Evolutionary conservation across 352 stramenopile species (phyloP).

Genomic region (Phytophthora citricola): DNA sequence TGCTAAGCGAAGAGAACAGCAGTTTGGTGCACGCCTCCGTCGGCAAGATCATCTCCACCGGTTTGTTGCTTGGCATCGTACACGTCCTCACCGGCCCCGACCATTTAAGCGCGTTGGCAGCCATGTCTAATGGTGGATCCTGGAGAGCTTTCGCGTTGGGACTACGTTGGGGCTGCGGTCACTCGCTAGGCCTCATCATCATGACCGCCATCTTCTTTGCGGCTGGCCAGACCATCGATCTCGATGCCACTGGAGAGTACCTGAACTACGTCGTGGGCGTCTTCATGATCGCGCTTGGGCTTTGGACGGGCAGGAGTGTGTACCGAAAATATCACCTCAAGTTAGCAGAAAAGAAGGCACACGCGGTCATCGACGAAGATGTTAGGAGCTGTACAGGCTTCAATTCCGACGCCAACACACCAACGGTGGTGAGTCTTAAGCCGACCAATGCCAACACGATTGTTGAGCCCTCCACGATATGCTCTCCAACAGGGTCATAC

Average conservation of each 20-base stretch:
- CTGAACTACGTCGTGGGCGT: conserved; percentile 58
- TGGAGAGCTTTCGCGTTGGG: conserved; percentile 75
- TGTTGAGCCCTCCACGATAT: neutral
- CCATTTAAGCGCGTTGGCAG: conserved; percentile 85
- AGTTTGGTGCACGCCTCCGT: conserved; percentile 42
- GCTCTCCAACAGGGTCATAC: conserved; percentile 10
- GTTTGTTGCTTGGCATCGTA: conserved; percentile 47
- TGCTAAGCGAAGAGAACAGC: conserved; percentile 32
- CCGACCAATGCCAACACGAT: conserved; percentile 3
- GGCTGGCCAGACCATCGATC: conserved; percentile 38
- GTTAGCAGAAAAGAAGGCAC: conserved; percentile 21
- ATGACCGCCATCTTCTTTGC: conserved; percentile 74
- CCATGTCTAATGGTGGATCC: conserved; percentile 64
- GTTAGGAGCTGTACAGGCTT: neutral
- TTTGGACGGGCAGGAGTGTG: conserved; percentile 42
- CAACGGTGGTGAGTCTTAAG: conserved; percentile 16
- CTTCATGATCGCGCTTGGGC: conserved; percentile 62
- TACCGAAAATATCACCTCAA: conserved; percentile 39
- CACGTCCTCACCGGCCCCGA: conserved; percentile 61
- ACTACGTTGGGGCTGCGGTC: conserved; percentile 84
- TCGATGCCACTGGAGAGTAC: conserved; percentile 47
- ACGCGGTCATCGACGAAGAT: conserved; percentile 13
- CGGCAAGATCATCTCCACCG: conserved; percentile 49
- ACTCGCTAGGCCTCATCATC: conserved; percentile 79
- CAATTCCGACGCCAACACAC: conserved; percentile 1